These are phyloP conservation scores for Aspergillus kassunensis DNA, from an alignment of 495 filamentous ascomycete genomes.

Conservation along the genomic window DNA sequence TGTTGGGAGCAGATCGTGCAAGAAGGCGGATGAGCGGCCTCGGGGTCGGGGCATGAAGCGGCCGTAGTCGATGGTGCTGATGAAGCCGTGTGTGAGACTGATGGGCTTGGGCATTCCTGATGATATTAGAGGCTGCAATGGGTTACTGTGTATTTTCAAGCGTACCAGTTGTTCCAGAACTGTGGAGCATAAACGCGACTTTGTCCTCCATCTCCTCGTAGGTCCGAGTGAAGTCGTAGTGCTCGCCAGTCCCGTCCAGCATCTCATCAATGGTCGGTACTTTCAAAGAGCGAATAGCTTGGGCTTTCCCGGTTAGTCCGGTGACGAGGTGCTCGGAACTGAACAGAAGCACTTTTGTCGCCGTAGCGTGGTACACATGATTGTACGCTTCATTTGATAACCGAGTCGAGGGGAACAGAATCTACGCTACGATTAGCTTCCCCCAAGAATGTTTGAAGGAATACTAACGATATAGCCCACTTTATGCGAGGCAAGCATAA, in stretches of 20 bases:
- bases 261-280: slow-evolving; percentile 25
- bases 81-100: slow-evolving; percentile 24
- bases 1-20: too few species aligned
- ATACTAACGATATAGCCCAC: too few species aligned
- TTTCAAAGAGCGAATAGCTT: background rate
- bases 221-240: slow-evolving; percentile 24
- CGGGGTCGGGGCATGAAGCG: slow-evolving; percentile 25
- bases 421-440: too few species aligned
- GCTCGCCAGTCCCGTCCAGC: slow-evolving; percentile 14
- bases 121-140: too few species aligned
- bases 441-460: too few species aligned
- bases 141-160: too few species aligned
- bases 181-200: slow-evolving; percentile 31
- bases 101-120: slow-evolving; percentile 37
- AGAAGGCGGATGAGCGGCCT: background rate
- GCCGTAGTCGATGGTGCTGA: slow-evolving; percentile 15
- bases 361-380: slow-evolving; percentile 16
- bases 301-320: background rate
- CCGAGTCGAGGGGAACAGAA: slow-evolving; percentile 2
- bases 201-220: slow-evolving; percentile 22
- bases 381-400: slow-evolving; percentile 17
- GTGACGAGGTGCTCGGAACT: background rate
- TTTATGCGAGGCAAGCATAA: slow-evolving; percentile 39
- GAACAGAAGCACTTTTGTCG: background rate
- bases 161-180: slow-evolving; percentile 43